These are phyloP conservation scores for Cydonia oblonga DNA, from an alignment of 331 rosid genomes.

Conservation along the genomic window DNA sequence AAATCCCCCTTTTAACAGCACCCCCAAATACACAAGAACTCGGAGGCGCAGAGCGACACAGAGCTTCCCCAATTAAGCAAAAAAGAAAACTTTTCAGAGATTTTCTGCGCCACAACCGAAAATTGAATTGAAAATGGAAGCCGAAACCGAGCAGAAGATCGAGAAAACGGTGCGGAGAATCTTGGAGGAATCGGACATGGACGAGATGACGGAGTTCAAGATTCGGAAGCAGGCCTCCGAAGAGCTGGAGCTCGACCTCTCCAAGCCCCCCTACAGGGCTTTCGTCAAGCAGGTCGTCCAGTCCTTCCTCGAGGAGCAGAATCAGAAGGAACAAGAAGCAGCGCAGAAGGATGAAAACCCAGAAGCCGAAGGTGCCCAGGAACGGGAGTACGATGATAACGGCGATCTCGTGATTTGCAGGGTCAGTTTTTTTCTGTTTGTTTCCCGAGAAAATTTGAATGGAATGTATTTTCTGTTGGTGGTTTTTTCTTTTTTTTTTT, in stretches of 20 bases:
- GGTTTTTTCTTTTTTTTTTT: not conserved
- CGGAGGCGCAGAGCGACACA: not conserved
- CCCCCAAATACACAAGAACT: not conserved
- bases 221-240: conserved; percentile 64
- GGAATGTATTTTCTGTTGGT: not conserved
- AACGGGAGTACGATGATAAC: conserved; percentile 46
- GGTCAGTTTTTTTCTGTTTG: conserved; percentile 30
- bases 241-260: conserved; percentile 53
- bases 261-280: conserved; percentile 46
- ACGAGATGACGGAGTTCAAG: conserved; percentile 64
- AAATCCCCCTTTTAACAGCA: too few relatives aligned
- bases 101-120: not conserved
- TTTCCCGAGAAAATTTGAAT: not conserved
- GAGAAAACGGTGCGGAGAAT: conserved; percentile 51
- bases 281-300: conserved; percentile 52
- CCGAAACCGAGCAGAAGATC: conserved; percentile 40
- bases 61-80: not conserved
- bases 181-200: conserved; percentile 62
- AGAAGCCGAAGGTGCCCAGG: not conserved
- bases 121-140: conserved; percentile 29
- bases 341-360: not conserved
- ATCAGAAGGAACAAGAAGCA: conserved; percentile 2
- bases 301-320: conserved; percentile 49
- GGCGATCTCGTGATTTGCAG: conserved; percentile 78
- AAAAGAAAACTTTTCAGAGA: not conserved